Conservation (phyloP, 371 early-diverging fungal genomes). For the Capniomyces stellatus region DNA sequence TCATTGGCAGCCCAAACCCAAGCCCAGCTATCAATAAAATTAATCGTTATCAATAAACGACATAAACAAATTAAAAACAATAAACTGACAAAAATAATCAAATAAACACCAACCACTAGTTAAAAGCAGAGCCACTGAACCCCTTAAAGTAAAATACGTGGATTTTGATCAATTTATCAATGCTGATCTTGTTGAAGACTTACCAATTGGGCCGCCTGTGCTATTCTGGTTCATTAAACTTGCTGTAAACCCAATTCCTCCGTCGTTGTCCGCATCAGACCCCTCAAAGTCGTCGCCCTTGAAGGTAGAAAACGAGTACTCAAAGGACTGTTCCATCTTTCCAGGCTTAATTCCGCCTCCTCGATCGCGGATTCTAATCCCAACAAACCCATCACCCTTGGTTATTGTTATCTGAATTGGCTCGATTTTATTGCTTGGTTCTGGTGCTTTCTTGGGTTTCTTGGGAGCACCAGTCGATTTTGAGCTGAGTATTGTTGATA, state of each 20-base stretch:
- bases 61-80: not conserved
- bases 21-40: constrained; percentile 12
- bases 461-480: no score
- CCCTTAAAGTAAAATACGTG: no score
- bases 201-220: constrained; percentile 19
- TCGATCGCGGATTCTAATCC: constrained; percentile 77
- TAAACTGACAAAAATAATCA: not conserved
- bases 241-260: constrained; percentile 17
- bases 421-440: not conserved
- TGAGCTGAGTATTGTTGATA: no score
- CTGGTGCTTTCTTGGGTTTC: no score
- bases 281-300: constrained; percentile 22
- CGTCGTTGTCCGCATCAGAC: not conserved
- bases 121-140: not conserved
- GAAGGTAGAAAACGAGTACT: constrained; percentile 86
- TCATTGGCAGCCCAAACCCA: constrained; percentile 76
- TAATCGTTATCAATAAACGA: not conserved
- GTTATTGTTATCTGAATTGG: constrained; percentile 77
- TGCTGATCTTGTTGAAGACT: no score
- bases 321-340: constrained; percentile 48
- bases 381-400: constrained; percentile 54
- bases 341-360: constrained; percentile 78
- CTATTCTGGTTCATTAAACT: constrained; percentile 23
- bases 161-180: no score
- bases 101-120: no score